These are phyloP conservation scores for Aechmea fasciata DNA, from an alignment of 176 grass and related monocot species.

Conservation along the genomic window DNA sequence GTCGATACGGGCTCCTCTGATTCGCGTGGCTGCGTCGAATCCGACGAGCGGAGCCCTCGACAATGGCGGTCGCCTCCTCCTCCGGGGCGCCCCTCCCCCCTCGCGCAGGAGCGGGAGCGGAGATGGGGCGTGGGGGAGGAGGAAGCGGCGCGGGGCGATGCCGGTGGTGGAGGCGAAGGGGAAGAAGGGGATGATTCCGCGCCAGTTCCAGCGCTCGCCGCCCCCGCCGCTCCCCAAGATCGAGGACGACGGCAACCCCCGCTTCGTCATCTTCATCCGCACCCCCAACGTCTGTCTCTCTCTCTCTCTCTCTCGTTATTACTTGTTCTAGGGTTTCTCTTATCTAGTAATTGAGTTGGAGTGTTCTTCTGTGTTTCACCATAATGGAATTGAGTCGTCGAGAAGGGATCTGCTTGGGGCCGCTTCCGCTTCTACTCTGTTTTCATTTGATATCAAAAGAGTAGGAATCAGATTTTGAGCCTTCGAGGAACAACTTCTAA, in stretches of 20 bases:
- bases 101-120: no score
- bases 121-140: slow-evolving; percentile 25
- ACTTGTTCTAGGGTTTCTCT: background rate
- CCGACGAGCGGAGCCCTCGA: background rate
- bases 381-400: no score
- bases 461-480: no score
- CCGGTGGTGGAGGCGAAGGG: slow-evolving; percentile 59
- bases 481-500: no score
- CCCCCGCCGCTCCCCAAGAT: slow-evolving; percentile 58
- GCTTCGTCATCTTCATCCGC: slow-evolving; percentile 92
- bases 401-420: no score
- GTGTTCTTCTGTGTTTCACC: background rate
- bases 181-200: slow-evolving; percentile 40
- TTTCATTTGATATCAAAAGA: no score
- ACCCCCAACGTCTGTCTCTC: slow-evolving; percentile 47
- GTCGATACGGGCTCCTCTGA: slow-evolving; percentile 23
- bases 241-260: slow-evolving; percentile 76
- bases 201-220: slow-evolving; percentile 42
- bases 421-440: no score
- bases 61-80: slow-evolving; percentile 10
- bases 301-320: background rate
- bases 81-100: no score
- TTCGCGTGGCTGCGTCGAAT: background rate
- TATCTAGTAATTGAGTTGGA: background rate
- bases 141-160: slow-evolving; percentile 20